Percentiles rank a stretch among this genome's conserved stretches.
Conservation (phyloP, 2,329 filamentous ascomycete species). For the Cladosporium sp. region DNA sequence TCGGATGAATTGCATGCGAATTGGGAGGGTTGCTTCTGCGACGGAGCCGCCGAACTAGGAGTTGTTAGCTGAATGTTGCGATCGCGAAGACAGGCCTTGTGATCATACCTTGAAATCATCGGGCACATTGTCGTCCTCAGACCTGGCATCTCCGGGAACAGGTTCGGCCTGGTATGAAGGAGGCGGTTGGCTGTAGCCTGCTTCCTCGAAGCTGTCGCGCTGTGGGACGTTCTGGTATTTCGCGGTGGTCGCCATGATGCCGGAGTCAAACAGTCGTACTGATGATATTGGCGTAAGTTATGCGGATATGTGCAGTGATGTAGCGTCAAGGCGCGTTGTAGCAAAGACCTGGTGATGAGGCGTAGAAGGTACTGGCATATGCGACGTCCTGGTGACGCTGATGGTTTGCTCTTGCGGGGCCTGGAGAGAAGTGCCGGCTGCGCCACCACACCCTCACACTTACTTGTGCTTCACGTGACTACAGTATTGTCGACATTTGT, state of each 20-base stretch:
- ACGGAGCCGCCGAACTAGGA: constrained; percentile 85
- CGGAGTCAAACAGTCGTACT: not conserved
- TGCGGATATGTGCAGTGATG: not conserved
- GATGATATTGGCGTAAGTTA: not conserved
- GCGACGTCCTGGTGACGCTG: constrained; percentile 15
- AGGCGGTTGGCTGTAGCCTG: constrained; percentile 71
- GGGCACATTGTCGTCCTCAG: constrained; percentile 86
- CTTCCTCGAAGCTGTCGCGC: constrained; percentile 80
- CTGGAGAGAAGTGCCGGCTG: not conserved
- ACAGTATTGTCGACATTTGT: no score
- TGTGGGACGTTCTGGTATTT: constrained; percentile 84
- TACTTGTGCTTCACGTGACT: not conserved
- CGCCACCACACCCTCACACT: not conserved
- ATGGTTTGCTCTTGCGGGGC: not conserved
- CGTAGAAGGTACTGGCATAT: constrained; percentile 10
- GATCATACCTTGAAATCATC: constrained; percentile 86
- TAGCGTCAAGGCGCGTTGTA: not conserved
- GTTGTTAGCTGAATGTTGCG: constrained; percentile 21
- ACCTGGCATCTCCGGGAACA: constrained; percentile 66
- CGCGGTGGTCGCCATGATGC: constrained; percentile 69
- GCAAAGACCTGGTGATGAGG: not conserved
- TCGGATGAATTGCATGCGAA: constrained; percentile 72
- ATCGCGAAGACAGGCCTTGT: not conserved
- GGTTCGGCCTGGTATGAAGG: constrained; percentile 74
- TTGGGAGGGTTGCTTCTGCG: constrained; percentile 89